Evolutionary conservation across 768 basidiomycete species (phyloP), one percentile per base, ranked within the genome.

Genomic region (Calocera viscosa): DNA sequence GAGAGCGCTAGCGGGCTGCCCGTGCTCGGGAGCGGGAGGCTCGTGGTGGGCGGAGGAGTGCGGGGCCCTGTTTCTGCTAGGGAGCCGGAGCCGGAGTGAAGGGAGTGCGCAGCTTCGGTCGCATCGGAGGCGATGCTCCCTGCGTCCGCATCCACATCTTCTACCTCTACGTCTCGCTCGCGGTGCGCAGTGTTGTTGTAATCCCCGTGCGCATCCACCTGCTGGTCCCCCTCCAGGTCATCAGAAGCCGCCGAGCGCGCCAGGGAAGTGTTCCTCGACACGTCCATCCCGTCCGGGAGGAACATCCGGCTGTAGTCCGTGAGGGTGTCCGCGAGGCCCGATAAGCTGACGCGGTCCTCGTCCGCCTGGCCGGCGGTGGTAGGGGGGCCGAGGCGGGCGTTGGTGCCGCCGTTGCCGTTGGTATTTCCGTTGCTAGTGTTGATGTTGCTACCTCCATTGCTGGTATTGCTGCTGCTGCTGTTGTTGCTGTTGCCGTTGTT

Each of bases 61-160:
- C 30, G 53, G 2, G 53, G 53, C 2, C 14, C 53, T 10, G 53
- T 26, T 10, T 60, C 53, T 10, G 11, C 53, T 2, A 32, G 14
- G 14, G 53, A 60, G 26, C 53, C 53, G 14, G 53, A 10, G 11
- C 53, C 53, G 26, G 53, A 60, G 30, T 60, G 53, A 11, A 60
- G 53, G 10, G 53, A 60, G 22, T 60, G 53, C 24, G 53, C 53
- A 19, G 53, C 53, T 30, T 60, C 53, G 8, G 53, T 60, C 24
- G 53, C 53, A 26, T 60, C 53, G 53, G 53, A 60, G 30, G 53
- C 53, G 53, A 60, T 60, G 30, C 53, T 60, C 26, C 53, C 30
- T 19, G 24, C 53, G 24, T 60, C 53, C 5, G 26, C 53, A 12
- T 10, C 30, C 49, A 11, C 49, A 16, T 14, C 49, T 14, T 49